Base-by-base conservation (phyloP, 169 alveolate genomes). In the Cryptosporidium bovis region DNA sequence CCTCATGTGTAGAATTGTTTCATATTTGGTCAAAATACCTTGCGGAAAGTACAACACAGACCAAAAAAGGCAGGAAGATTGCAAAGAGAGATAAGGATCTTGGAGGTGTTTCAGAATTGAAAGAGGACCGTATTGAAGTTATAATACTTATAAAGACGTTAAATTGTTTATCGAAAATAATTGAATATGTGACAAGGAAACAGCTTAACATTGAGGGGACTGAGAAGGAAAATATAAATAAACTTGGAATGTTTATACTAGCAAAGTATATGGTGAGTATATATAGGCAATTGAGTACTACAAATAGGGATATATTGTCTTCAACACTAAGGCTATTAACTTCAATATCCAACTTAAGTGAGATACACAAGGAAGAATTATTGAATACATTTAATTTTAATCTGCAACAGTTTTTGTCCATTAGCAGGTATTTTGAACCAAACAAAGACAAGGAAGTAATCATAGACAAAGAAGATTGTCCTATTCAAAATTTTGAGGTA, bases 21-120 rank as follows among this genome's bases (percentile, higher is more conserved):
- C 69, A 77, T 10, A 66, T 31, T 24, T 77, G 87, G 87, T 77
- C 87, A 36, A 77, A 31, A 44, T 44, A 60, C 36, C 24, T 77
- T 12, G 3, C 33, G 15, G 87, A 77, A 44, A 77, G 71, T 60
- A 77, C 64, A 24, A 46, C 87, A 15, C 53, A 29, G 10, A 62
- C 27, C 7, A 77, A 77, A 20, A 77, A 60, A 3, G 16, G 33
- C 6, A 34, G 33, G 20, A 13, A 31, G 27, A 13, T 34, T 8
- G 56, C 16, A 12, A 77, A 44, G 18, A 62, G 48, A 0, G 15
- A 62, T 33, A 8, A 8, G 10, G 48, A 40, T 1, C 4, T 40
- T 40, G 48, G 13, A 40, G 10, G 48, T 8, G 48, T 40, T 8
- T 6, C 48, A 6, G 48, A 40, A 40, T 24, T 51, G 16, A 34